A percentile compares a stretch with the other conserved stretches of the same genome.
Conservation (phyloP, 345 rosid genomes). For the Linum usitatissimum region DNA sequence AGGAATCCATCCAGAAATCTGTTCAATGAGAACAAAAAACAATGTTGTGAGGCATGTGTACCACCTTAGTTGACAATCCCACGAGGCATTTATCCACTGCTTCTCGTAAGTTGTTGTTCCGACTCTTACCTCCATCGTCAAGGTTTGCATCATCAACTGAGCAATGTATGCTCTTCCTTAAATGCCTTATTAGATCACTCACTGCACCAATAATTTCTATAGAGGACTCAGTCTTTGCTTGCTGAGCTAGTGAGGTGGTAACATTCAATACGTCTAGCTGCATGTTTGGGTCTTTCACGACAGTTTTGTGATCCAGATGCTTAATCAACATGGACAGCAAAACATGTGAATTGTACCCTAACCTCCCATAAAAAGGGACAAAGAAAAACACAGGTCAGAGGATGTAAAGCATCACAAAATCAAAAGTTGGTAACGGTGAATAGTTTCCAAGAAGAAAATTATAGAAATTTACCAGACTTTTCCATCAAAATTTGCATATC, state of each 20-base stretch:
- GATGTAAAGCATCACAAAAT: slow-evolving; percentile 7
- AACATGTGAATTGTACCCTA: slow-evolving; percentile 83
- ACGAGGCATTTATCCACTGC: slow-evolving; percentile 82
- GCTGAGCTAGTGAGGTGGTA: slow-evolving; percentile 58
- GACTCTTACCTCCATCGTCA: slow-evolving; percentile 45
- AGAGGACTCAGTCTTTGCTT: slow-evolving; percentile 58
- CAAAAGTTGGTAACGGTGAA: neutral
- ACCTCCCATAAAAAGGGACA: slow-evolving; percentile 7
- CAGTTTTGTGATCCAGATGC: slow-evolving; percentile 91
- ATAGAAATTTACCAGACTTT: slow-evolving; percentile 38
- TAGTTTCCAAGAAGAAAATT: slow-evolving; percentile 9
- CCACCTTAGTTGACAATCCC: slow-evolving; percentile 58
- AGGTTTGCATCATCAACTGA: slow-evolving; percentile 62
- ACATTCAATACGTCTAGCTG: slow-evolving; percentile 75
- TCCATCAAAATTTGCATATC: slow-evolving; percentile 87
- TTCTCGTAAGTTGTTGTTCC: slow-evolving; percentile 49
- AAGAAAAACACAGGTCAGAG: slow-evolving; percentile 9
- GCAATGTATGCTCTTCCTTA: slow-evolving; percentile 75
- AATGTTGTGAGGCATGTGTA: slow-evolving; percentile 9
- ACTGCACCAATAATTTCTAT: slow-evolving; percentile 70
- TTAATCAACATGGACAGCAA: slow-evolving; percentile 74
- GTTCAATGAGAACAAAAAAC: slow-evolving; percentile 2
- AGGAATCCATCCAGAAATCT: neutral
- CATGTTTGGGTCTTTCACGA: slow-evolving; percentile 63
- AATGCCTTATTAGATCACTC: slow-evolving; percentile 76